Evolutionary conservation across 116 monocot genomes (phyloP), one percentile per base, ranked within the genome.

Genomic region (Papilionanthe hybrid): DNA sequence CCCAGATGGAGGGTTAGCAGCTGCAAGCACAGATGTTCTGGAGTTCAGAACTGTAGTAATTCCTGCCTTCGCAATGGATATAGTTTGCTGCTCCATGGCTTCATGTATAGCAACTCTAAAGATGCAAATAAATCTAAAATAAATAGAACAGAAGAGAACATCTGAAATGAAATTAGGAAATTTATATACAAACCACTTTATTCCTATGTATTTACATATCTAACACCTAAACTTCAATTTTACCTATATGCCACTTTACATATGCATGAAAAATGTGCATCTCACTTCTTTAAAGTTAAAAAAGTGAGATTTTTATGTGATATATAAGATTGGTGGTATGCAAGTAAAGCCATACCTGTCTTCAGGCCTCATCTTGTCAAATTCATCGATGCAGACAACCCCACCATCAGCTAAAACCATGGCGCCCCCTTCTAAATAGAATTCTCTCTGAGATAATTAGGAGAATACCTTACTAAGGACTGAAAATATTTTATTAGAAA

Each of bases 351-450:
- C 43, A 45, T 82, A 94, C 98, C 98, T 91, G 83, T 99, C 98
- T 90, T 99, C 98, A 74, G 93, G 89, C 69, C 98, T 99, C 98
- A 99, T 99, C 87, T 99, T 99, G 67, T 99, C 98, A 88, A 99
- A 99, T 81, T 99, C 98, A 81, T 99, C 98, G 75, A 99, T 99
- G 71, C 98, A 99, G 22, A 99, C 98, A 20, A 99, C 98, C 81
- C 98, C 98, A 6, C 98, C 98, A 89, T 99, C 98, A 22, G 98
- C 93, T 69, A 99, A 89, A 81, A 99, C 98, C 98, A 99, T 99
- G 55, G 98, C 98, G 27, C 98, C 98, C 82, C 98, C 98, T 99
- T 99, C 98, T 30, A 99, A 86, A 84, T 99, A 99, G 85, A 99
- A 99, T 79, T 99, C 98, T 77, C 98, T 93, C 98, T 99, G 92